These are phyloP conservation scores for Monosporozyma unispora DNA, from an alignment of 805 yeast species.

Conservation along the genomic window DNA sequence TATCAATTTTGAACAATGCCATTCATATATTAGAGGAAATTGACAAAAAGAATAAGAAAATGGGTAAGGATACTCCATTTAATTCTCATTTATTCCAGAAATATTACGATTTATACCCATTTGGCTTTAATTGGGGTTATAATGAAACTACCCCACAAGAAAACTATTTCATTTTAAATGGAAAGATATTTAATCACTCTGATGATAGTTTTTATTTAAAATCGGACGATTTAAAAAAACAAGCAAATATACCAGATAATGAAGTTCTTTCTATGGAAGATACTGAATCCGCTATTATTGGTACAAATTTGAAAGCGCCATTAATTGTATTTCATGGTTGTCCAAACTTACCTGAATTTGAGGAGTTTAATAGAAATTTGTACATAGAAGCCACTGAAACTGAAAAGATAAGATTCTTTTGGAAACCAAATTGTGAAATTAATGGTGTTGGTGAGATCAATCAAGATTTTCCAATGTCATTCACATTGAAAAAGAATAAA, in stretches of 20 bases:
- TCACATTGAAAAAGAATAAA: slow-evolving; percentile 24
- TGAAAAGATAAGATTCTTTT: slow-evolving; percentile 62
- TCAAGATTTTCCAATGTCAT: slow-evolving; percentile 22
- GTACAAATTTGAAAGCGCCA: slow-evolving; percentile 39
- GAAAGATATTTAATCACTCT: slow-evolving; percentile 44
- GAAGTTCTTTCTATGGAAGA: slow-evolving; percentile 40
- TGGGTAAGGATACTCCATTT: slow-evolving; percentile 8
- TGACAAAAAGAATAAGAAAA: slow-evolving; percentile 3
- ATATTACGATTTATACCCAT: slow-evolving; percentile 14
- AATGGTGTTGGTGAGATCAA: not conserved
- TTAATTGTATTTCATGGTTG: slow-evolving; percentile 62
- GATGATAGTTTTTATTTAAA: slow-evolving; percentile 76
- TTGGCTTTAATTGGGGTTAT: not conserved
- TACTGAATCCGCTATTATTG: slow-evolving; percentile 40
- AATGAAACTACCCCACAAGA: not conserved
- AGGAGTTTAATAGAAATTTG: slow-evolving; percentile 49
- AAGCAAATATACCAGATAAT: slow-evolving; percentile 13
- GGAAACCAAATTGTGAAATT: slow-evolving; percentile 50
- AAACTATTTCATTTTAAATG: slow-evolving; percentile 21
- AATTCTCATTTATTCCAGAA: slow-evolving; percentile 8
- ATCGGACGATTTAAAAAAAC: slow-evolving; percentile 34
- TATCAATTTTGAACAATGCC: slow-evolving; percentile 1
- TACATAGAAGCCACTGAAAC: slow-evolving; percentile 43
- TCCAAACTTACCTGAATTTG: slow-evolving; percentile 41
- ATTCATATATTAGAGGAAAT: slow-evolving; percentile 1